Conservation (phyloP, 345 rosid genomes). For the Citrus australasica region DNA sequence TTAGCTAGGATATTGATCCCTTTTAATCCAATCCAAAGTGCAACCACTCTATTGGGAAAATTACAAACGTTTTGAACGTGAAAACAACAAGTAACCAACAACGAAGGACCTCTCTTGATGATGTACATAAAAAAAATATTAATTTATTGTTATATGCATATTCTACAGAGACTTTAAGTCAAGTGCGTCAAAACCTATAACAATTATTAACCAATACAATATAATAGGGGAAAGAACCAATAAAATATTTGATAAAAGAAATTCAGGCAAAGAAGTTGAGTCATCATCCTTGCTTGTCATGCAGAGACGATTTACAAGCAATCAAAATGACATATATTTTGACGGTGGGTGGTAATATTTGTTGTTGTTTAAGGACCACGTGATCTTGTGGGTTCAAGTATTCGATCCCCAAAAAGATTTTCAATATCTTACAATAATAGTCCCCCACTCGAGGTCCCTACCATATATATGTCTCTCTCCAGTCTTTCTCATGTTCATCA, state of each 20-base stretch:
- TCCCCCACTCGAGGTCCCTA: constrained; percentile 14
- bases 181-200: neutral
- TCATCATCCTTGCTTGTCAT: too few relatives aligned
- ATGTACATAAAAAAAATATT: neutral
- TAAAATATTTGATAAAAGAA: too few relatives aligned
- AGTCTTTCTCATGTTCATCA: constrained; percentile 11
- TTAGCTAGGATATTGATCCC: neutral
- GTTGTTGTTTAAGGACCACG: constrained; percentile 18
- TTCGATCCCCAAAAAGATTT: constrained; percentile 56
- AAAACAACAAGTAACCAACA: neutral
- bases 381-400: constrained; percentile 33
- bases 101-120: neutral
- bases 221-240: neutral
- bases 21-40: neutral
- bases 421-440: constrained; percentile 30
- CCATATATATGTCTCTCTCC: neutral
- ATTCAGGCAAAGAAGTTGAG: too few relatives aligned
- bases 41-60: neutral
- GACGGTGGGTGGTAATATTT: constrained; percentile 8
- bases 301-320: neutral
- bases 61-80: neutral
- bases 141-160: too few relatives aligned
- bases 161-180: neutral
- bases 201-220: too few relatives aligned
- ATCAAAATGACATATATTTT: neutral